Evolutionary conservation across 1,139 yeast species (phyloP), one percentile per base, ranked within the genome.

Genomic region (Saccharomyces pastorianus): DNA sequence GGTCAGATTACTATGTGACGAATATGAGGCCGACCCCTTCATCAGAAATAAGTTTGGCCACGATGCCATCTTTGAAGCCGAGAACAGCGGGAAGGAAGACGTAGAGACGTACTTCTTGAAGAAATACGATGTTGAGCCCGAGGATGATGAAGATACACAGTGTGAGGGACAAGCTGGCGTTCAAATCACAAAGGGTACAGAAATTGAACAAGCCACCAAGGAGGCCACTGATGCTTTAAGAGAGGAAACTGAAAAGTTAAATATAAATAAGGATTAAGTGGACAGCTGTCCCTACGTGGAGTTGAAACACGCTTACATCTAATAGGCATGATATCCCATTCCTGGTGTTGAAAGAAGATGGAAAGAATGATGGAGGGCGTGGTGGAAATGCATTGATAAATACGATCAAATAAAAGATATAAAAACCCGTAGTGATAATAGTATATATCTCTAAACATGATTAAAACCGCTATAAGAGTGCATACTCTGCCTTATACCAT

Each of bases 11-110:
- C 74, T 93, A 49, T 84, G 93, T 66, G 91, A 85, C 32, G 77
- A 82, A 54, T 88, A 82, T 59, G 77, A 78, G 6, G 95, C 91
- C 0, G 96, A 93, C 68, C 91, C 96, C 20, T 86, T 88, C 63
- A 66, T 80, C 41, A 85, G 84, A 70, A 93, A 93, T 71, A 69
- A 73, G 14, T 81, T 84, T 48, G 88, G 84, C 29, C 95, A 89
- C 65, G 98, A 93, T 69, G 79, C 89, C 2, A 84, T 93, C 60
- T 90, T 76, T 67, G 97, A 91, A 68, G 96, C 98, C 1, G 96
- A 90, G 67, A 81, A 80, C 59, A 85, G 82, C 62, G 82, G 79
- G 48, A 77, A 81, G 61, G 80, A 77, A 54, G 85, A 82, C 29
- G 81, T 84, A 11, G 91, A 84, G 63, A 80, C 81, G 53, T 90